Evolutionary conservation across 345 rosid genomes (phyloP).

Genomic region (Linum tenue): DNA sequence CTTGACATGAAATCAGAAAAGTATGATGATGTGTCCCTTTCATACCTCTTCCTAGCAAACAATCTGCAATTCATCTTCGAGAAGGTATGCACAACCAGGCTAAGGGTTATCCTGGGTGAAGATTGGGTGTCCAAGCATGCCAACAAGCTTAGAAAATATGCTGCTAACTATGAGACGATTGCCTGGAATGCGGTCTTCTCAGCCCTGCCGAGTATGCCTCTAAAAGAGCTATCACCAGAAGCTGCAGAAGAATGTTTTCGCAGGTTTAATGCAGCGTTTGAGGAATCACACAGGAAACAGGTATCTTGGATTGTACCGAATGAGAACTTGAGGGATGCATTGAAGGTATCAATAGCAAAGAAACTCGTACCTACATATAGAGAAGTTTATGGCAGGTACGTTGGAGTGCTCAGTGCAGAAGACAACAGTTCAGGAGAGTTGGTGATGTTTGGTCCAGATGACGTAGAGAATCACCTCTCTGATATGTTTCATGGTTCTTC

Average conservation of each 20-base stretch:
- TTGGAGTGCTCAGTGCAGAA: constrained; percentile 24
- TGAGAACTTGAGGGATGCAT: constrained; percentile 13
- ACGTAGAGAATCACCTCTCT: constrained; percentile 55
- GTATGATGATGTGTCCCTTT: constrained; percentile 19
- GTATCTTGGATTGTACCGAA: constrained; percentile 15
- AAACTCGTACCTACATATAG: constrained; percentile 16
- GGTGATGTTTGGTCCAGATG: constrained; percentile 48
- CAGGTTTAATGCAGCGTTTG: constrained; percentile 19
- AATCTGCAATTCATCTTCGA: constrained; percentile 15
- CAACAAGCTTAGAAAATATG: constrained; percentile 17
- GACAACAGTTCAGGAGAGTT: constrained; percentile 25
- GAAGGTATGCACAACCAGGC: constrained; percentile 11
- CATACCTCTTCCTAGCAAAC: constrained; percentile 22
- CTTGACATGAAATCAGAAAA: constrained; percentile 15
- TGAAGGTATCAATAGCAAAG: constrained; percentile 17
- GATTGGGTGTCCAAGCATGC: constrained; percentile 22
- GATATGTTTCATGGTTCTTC: constrained; percentile 55
- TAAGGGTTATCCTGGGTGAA: constrained; percentile 11
- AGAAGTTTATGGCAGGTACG: constrained; percentile 9
- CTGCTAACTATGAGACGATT: constrained; percentile 11
- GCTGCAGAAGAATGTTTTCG: constrained; percentile 13
- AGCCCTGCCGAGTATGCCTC: constrained; percentile 8
- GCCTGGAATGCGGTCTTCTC: constrained; percentile 22
- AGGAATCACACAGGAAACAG: constrained; percentile 18
- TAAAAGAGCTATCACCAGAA: constrained; percentile 8